A percentile compares a stretch with the other conserved stretches of the same genome.
phyloP scores from a whole-genome alignment of 2,329 filamentous ascomycete species.

The Paraconiothyrium sp. region DNA sequence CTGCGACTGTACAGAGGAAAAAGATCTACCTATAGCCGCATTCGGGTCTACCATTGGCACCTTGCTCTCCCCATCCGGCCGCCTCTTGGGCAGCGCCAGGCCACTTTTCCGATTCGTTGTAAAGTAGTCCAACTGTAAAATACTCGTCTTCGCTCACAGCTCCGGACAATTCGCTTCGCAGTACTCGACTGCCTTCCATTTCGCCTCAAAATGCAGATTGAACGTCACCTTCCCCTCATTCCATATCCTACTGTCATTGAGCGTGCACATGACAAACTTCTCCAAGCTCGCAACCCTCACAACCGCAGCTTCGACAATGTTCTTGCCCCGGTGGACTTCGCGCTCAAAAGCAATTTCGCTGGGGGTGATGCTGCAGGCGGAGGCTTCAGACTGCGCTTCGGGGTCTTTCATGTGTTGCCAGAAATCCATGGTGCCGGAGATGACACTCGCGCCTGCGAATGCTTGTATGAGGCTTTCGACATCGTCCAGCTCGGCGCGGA shows the following conservation, averaged over 20 bases:
- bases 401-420: conserved; percentile 39
- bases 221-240: conserved; percentile 46
- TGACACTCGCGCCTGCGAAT: conserved; percentile 29
- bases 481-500: conserved; percentile 28
- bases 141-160: conserved; percentile 38
- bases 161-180: conserved; percentile 45
- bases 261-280: conserved; percentile 56
- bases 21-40: conserved; percentile 32
- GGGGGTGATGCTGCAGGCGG: conserved; percentile 31
- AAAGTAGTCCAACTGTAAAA: conserved; percentile 37
- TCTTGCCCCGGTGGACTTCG: conserved; percentile 52
- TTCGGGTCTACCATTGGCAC: conserved; percentile 31
- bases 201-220: conserved; percentile 55
- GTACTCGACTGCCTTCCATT: conserved; percentile 51
- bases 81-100: conserved; percentile 28
- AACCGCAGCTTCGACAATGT: conserved; percentile 53
- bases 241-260: conserved; percentile 45
- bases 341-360: conserved; percentile 46
- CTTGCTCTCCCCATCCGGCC: conserved; percentile 25
- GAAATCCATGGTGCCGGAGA: conserved; percentile 56
- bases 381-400: conserved; percentile 26
- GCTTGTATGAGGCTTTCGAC: conserved; percentile 23
- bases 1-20: neutral
- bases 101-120: conserved; percentile 33
- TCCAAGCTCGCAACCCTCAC: conserved; percentile 46